Percentiles rank a stretch among this genome's conserved stretches.
Evolutionary conservation across 768 basidiomycete species (phyloP).

Genomic region (Tulasnella sp.): DNA sequence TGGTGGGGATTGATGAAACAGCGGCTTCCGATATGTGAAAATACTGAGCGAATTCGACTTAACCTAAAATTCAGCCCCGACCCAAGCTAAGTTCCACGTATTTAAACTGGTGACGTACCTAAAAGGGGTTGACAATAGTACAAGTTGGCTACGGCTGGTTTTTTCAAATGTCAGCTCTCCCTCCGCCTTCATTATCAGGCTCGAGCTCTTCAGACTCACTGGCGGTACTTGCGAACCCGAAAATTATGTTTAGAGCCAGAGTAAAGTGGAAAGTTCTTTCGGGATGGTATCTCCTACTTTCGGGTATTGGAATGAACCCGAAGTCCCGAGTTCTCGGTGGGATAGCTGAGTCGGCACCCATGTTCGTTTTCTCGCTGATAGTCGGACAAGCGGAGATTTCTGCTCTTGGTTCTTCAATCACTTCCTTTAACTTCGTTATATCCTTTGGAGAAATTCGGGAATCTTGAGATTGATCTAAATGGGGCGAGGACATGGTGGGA

Average conservation of each 20-base stretch:
- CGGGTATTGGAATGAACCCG: conserved; percentile 28
- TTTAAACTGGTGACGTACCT: not conserved
- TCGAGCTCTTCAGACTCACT: not conserved
- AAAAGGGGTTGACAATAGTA: conserved; percentile 20
- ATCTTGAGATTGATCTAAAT: not conserved
- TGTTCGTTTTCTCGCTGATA: not conserved
- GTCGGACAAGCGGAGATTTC: not conserved
- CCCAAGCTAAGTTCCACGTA: not conserved
- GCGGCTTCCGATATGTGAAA: conserved; percentile 21
- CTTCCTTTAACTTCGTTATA: not conserved
- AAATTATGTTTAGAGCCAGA: conserved; percentile 20
- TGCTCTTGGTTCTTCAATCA: not conserved
- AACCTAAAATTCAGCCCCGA: not conserved
- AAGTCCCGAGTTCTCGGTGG: conserved; percentile 20
- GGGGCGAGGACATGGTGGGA: too few relatives aligned
- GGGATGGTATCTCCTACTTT: conserved; percentile 19
- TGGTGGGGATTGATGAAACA: conserved; percentile 24
- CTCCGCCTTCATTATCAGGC: too few relatives aligned
- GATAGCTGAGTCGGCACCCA: not conserved
- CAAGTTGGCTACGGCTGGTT: conserved; percentile 18
- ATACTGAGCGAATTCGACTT: conserved; percentile 20
- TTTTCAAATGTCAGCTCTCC: too few relatives aligned
- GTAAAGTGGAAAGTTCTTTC: conserved; percentile 16
- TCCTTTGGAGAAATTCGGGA: not conserved
- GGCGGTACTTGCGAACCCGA: conserved; percentile 24